These are phyloP conservation scores for Mucor saturninus DNA, from an alignment of 371 early-diverging fungal species.

Conservation along the genomic window DNA sequence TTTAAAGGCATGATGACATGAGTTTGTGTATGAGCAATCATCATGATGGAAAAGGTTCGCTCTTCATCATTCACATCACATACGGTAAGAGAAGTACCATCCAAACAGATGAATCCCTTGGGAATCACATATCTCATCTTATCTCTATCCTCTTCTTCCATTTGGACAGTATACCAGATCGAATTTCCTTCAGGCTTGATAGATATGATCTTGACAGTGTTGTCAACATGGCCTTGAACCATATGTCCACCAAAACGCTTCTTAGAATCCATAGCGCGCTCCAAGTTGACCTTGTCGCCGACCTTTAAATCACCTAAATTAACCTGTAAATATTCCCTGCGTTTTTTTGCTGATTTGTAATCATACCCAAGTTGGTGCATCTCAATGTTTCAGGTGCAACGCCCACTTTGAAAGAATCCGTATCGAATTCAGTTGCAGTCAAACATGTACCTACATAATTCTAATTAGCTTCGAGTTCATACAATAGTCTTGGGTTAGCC, in stretches of 20 bases:
- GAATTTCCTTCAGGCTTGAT: conserved; percentile 90
- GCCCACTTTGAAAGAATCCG: conserved; percentile 86
- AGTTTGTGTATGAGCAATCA: conserved; percentile 92
- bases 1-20: conserved; percentile 84
- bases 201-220: conserved; percentile 74
- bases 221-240: conserved; percentile 97
- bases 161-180: conserved; percentile 77
- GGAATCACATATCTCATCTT: conserved; percentile 87
- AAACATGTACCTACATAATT: conserved; percentile 81
- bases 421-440: conserved; percentile 92
- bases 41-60: conserved; percentile 88
- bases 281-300: conserved; percentile 88
- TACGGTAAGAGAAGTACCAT: conserved; percentile 95
- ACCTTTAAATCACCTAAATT: conserved; percentile 71
- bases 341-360: no score
- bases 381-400: conserved; percentile 92
- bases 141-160: conserved; percentile 57
- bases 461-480: neutral
- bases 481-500: neutral
- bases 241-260: conserved; percentile 96
- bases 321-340: neutral
- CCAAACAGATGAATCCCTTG: conserved; percentile 93
- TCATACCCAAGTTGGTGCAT: conserved; percentile 85
- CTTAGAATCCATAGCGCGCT: conserved; percentile 86
- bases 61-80: conserved; percentile 81